Evolutionary conservation across 2,329 filamentous ascomycete genomes (phyloP), one percentile per base, ranked within the genome.

Genomic region (Ceratocystis harringtonii): DNA sequence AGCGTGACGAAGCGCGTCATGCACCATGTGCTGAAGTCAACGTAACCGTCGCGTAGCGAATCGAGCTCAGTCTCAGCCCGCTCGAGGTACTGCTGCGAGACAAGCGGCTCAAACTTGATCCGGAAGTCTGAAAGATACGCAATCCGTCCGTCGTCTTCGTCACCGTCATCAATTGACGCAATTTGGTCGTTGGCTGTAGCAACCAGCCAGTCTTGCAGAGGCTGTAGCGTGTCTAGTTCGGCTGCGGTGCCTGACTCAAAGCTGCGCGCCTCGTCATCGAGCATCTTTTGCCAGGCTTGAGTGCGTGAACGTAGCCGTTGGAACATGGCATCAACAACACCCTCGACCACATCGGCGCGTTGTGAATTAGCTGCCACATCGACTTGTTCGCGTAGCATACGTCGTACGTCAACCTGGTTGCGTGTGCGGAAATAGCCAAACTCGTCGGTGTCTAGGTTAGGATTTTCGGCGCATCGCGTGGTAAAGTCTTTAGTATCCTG

Each of bases 171-270:
- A 72, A 99, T 96, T 75, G 91, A 96, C 66, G 92, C 92, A 73
- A 99, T 97, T 75, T 99, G 94, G 76, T 99, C 94, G 77, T 99
- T 99, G 70, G 95, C 94, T 66, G 95, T 90, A 58, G 94, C 92
- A 64, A 99, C 86, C 65, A 99, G 86, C 91, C 92, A 99, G 77
- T 99, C 94, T 73, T 95, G 89, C 32, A 96, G 78, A 2, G 88
- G 84, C 73, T 95, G 90, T 71, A 88, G 86, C 17, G 84, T 82
- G 64, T 87, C 84, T 7, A 85, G 75, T 61, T 85, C 84, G 3
- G 79, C 73, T 17, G 64, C 58, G 12, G 78, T 76, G 68, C 75
- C 78, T 2, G 76, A 72, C 74, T 88, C 87, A 75, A 90, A 95
- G 71, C 85, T 88, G 62, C 79, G 78, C 22, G 86, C 86, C 76